Evolutionary conservation across 345 rosid genomes (phyloP), one percentile per base, ranked within the genome.

Genomic region (Melaleuca quinquenervia): DNA sequence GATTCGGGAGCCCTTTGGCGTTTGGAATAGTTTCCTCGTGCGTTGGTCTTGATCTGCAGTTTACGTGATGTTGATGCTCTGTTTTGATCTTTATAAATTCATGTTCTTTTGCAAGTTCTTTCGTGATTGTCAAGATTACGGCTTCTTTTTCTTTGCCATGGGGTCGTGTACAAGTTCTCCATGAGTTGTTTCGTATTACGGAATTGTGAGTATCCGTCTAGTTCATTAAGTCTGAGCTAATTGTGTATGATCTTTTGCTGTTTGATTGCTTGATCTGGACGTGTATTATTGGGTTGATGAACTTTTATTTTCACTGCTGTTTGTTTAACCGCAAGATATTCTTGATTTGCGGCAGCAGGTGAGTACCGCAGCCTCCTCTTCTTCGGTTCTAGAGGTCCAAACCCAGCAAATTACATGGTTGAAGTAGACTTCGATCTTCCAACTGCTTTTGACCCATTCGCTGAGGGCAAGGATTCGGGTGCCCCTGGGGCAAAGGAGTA

Each of bases 381-480:
- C 52, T 29, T 48, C 50, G 32, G 78, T 84, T 85, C 84, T 26
- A 27, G 48, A n/a, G 86, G 92, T 85, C 50, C 41, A 48, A 76
- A 26, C 48, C 82, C 85, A 89, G 82, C 88, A 36, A 93, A 60
- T 93, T 96, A 91, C 97, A 96, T 96, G 98, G 96, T 95, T 94
- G 93, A 92, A 76, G 41, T 83, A 84, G 96, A 93, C 87, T 24
- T 85, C 52, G 92, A 93, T 89, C 89, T 96, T 84, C 98, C 97
- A 54, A 44, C 90, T 15, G 87, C 95, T 49, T 93, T 90, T 80
- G 98, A 96, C 85, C 98, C 99, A 4, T 93, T 96, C 49, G 92
- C 94, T 3, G 96, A 93, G 52, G 94, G 94, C 3, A 87, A 86
- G 54, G 93, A 93, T 15, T 83, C 92, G 5, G 93, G 90, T 56